These are phyloP conservation scores for Aspergillus latus DNA, from an alignment of 2,329 filamentous ascomycete genomes.

Conservation along the genomic window DNA sequence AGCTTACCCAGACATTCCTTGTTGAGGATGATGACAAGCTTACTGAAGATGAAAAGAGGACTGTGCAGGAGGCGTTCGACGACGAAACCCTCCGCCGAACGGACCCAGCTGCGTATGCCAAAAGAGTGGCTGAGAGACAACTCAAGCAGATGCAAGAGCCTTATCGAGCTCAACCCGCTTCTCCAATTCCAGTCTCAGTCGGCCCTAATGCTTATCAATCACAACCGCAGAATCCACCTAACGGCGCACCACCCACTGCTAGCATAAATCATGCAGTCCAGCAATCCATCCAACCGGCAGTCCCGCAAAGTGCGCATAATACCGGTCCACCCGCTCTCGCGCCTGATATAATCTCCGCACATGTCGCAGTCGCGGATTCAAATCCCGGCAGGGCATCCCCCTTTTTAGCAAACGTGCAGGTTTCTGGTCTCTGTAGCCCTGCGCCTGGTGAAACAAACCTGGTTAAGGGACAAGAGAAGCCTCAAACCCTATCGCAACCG, in stretches of 20 bases:
- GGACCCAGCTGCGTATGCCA: slow-evolving; percentile 36
- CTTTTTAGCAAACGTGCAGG: neutral
- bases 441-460: too few relatives aligned
- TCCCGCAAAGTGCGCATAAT: slow-evolving; percentile 1
- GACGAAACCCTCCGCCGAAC: slow-evolving; percentile 43
- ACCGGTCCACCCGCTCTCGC: slow-evolving; percentile 15
- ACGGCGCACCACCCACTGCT: neutral
- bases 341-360: slow-evolving; percentile 23
- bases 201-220: neutral
- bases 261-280: neutral
- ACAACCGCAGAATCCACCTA: neutral
- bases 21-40: slow-evolving; percentile 65
- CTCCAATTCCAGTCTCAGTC: neutral
- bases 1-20: slow-evolving; percentile 71
- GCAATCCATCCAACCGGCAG: neutral
- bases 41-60: slow-evolving; percentile 60
- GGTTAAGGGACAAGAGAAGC: too few relatives aligned
- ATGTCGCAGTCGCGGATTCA: neutral
- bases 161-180: neutral
- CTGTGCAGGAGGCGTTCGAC: slow-evolving; percentile 51
- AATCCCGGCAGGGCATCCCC: neutral
- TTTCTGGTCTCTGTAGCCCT: too few relatives aligned
- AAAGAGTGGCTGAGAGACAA: slow-evolving; percentile 23
- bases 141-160: neutral
- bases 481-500: neutral